Base-by-base conservation (phyloP, 345 rosid species). In the Chamaenerion angustifolium region DNA sequence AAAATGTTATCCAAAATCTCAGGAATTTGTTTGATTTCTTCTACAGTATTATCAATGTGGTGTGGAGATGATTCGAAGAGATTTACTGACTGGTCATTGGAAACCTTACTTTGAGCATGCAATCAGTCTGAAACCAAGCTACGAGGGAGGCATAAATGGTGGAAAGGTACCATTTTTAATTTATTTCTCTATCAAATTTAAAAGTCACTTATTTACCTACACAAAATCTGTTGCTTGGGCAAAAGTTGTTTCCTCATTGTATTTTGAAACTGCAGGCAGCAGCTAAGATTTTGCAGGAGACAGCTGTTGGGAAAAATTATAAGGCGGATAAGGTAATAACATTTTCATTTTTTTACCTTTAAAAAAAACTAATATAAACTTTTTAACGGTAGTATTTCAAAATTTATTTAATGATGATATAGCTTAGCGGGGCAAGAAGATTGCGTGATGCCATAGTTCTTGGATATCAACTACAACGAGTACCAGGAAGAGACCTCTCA, bases 21-120 rank as follows among this genome's bases (percentile, higher is more conserved):
- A 18, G 16, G 10, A 50, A n/a, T 12, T 50, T 23, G 37, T 12
- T 50, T 27, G 0, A n/a, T 31, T 19, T 50, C 15, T n/a, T 50
- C 19, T 11, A 61, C 79, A 92, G 98, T 73, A 77, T 72, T 76
- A 84, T 76, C 98, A 92, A 54, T 66, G 82, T 57, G 98, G 98
- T 54, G 98, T 92, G 63, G 96, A 92, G 94, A 92, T 92, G 98
- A 92, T 92, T 69, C 79, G 98, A 69, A 80, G 98, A 62, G 98
- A 92, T 71, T 72, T 92, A 58, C 85, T 92, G 23, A 78, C 71
- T 58, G 98, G 98, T 59, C 96, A 87, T 49, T 92, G 98, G 98
- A 76, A 67, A 60, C 98, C 98, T 62, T 92, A 92, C 67, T 94
- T 92, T 71, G 96, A 92, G 76, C 98, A 85, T 56, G 98, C 96